A percentile compares a stretch with the other conserved stretches of the same genome.
Evolutionary conservation across 2,329 filamentous ascomycete species (phyloP).

Genomic region (Aspergillus nomiae): DNA sequence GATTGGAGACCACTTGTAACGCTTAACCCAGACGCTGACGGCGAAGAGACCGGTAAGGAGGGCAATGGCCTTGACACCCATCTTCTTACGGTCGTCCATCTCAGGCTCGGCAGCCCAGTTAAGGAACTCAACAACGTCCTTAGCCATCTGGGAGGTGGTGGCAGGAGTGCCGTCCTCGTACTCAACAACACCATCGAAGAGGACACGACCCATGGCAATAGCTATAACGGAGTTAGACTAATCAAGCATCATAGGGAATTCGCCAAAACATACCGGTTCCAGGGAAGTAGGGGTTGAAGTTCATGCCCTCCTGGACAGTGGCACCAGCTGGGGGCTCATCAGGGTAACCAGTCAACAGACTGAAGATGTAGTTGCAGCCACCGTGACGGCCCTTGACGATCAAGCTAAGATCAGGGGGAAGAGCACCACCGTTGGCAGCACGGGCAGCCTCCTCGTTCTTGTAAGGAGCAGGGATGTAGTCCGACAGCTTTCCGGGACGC

Average conservation of each 20-base stretch:
- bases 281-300: constrained; percentile 99
- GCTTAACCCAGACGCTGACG: constrained; percentile 95
- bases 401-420: constrained; percentile 95
- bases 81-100: constrained; percentile 99
- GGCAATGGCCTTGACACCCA: constrained; percentile 95
- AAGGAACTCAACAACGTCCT: constrained; percentile 97
- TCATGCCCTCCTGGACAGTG: constrained; percentile 81
- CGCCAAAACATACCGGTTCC: constrained; percentile 68
- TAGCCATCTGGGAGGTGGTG: constrained; percentile 97
- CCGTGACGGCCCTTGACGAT: constrained; percentile 98
- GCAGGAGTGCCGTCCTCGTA: constrained; percentile 97
- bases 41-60: constrained; percentile 78
- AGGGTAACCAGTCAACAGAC: constrained; percentile 92
- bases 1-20: constrained; percentile 97
- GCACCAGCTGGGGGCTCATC: constrained; percentile 93
- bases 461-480: constrained; percentile 94
- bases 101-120: constrained; percentile 99
- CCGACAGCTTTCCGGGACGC: constrained; percentile 96
- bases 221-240: constrained; percentile 34
- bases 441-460: constrained; percentile 99
- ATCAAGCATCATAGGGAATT: neutral
- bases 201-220: constrained; percentile 97
- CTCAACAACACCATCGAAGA: constrained; percentile 96
- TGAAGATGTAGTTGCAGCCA: constrained; percentile 98
- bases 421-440: constrained; percentile 96